Conservation (phyloP, 1,284 basidiomycete genomes). For the Fomes fomentarius region DNA sequence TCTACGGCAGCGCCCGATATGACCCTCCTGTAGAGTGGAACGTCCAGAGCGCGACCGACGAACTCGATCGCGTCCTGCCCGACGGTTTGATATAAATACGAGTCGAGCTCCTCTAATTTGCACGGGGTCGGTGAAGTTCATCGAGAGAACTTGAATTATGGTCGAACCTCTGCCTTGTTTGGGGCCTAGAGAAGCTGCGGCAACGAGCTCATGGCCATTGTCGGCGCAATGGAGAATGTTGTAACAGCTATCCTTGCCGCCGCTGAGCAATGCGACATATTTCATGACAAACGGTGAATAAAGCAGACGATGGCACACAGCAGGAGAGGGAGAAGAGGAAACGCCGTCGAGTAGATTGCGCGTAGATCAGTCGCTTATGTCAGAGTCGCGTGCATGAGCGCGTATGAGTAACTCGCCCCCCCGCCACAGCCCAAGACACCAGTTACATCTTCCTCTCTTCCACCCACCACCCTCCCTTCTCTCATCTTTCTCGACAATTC, state of each 20-base stretch:
- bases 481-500: conserved; percentile 12
- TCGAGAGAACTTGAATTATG: conserved; percentile 6
- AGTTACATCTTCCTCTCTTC: conserved; percentile 22
- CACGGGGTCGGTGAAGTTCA: conserved; percentile 22
- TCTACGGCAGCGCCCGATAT: conserved; percentile 87
- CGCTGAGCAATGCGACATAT: conserved; percentile 93
- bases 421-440: conserved; percentile 24
- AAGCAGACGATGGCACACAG: neutral
- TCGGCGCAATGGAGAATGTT: conserved; percentile 89
- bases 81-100: conserved; percentile 98
- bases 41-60: conserved; percentile 83
- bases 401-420: conserved; percentile 21
- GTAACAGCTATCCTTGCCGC: conserved; percentile 98
- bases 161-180: conserved; percentile 79
- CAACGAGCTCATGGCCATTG: conserved; percentile 89
- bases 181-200: conserved; percentile 89
- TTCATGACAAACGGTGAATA: conserved; percentile 64
- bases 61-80: conserved; percentile 93
- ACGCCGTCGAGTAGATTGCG: conserved; percentile 4
- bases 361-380: conserved; percentile 23
- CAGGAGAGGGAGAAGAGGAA: neutral
- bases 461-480: conserved; percentile 10
- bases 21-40: conserved; percentile 84
- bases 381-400: conserved; percentile 21
- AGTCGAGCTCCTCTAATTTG: conserved; percentile 92